Evolutionary conservation across 352 stramenopile genomes (phyloP).

Genomic region (Vaucheria bursata): DNA sequence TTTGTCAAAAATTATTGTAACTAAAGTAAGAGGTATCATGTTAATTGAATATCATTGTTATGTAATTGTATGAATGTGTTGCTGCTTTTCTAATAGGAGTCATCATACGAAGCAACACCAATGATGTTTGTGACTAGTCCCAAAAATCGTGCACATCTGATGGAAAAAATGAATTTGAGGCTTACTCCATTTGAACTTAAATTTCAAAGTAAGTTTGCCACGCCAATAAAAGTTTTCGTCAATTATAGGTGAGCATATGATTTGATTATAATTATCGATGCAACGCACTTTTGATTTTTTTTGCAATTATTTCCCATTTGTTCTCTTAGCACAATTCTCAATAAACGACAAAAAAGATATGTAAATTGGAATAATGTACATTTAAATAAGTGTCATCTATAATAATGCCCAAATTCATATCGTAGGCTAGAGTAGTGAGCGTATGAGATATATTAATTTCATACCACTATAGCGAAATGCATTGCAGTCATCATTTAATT

Average conservation of each 20-base stretch:
- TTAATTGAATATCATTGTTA: background rate
- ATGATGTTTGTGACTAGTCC: slow-evolving; percentile 45
- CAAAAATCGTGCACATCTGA: slow-evolving; percentile 28
- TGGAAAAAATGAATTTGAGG: slow-evolving; percentile 17
- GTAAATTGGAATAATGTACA: background rate
- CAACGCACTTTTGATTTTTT: background rate
- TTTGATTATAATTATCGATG: background rate
- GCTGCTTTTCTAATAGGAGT: background rate
- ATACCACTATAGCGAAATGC: background rate
- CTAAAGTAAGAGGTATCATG: background rate
- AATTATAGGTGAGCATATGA: slow-evolving; percentile 27
- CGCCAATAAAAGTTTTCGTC: slow-evolving; percentile 33
- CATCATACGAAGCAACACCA: slow-evolving; percentile 8
- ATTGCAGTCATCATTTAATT: background rate
- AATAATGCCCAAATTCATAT: background rate
- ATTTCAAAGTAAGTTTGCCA: slow-evolving; percentile 47
- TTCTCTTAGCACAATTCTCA: background rate
- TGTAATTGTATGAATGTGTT: background rate
- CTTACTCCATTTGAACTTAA: slow-evolving; percentile 25
- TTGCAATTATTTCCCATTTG: background rate
- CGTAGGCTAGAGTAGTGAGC: background rate
- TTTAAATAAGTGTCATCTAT: background rate
- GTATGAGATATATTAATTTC: background rate
- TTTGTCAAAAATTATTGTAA: background rate
- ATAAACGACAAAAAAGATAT: background rate